Conservation (phyloP, 2,329 filamentous ascomycete genomes). For the Calycina marina region DNA sequence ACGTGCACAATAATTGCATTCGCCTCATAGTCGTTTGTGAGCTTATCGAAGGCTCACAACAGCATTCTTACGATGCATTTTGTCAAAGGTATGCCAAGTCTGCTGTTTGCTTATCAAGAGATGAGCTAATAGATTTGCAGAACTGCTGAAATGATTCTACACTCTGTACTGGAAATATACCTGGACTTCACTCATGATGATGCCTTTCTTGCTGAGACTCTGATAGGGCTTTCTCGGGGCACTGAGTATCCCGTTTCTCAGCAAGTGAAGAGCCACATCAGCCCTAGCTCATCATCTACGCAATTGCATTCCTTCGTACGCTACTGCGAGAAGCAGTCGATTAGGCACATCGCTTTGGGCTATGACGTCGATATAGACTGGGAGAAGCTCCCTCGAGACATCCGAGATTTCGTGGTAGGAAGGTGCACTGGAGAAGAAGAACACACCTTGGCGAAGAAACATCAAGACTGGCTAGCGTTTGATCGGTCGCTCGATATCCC, state of each 20-base stretch:
- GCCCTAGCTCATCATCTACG: constrained; percentile 7
- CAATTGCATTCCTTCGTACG: constrained; percentile 8
- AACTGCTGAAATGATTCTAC: constrained; percentile 10
- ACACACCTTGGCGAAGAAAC: constrained; percentile 24
- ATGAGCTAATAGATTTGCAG: no score
- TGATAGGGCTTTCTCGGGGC: constrained; percentile 2
- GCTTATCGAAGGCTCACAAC: constrained; percentile 10
- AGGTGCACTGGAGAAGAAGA: constrained; percentile 18
- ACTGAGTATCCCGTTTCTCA: constrained; percentile 2
- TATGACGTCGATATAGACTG: constrained; percentile 13
- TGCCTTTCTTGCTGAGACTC: constrained; percentile 8
- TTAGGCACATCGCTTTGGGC: constrained; percentile 11
- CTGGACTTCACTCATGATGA: constrained; percentile 13
- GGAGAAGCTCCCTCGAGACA: constrained; percentile 9
- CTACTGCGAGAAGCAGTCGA: constrained; percentile 5
- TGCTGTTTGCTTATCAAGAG: not conserved
- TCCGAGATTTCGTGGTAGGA: constrained; percentile 4
- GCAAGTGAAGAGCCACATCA: constrained; percentile 12
- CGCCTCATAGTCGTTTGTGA: constrained; percentile 14
- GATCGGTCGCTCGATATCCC: constrained; percentile 5
- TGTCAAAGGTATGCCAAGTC: constrained; percentile 10
- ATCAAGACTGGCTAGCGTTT: constrained; percentile 21
- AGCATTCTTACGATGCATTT: constrained; percentile 12
- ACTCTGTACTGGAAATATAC: constrained; percentile 10
- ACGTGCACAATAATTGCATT: constrained; percentile 6